phyloP scores from a whole-genome alignment of 208 protist species.

The Kentomonas sorsogonicus region DNA sequence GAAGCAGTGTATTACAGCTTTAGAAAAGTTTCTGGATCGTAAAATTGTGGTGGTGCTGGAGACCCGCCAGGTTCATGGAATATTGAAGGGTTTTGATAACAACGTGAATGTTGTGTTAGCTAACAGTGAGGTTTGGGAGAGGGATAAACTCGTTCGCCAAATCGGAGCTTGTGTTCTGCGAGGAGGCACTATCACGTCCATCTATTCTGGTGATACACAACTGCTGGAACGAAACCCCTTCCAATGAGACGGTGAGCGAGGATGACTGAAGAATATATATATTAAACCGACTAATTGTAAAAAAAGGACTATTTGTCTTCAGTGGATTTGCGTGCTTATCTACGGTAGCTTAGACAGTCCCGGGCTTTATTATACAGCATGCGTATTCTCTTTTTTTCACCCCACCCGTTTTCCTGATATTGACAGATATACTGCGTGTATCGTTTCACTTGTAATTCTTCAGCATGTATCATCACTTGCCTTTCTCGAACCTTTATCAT shows the following conservation, averaged over 20 bases:
- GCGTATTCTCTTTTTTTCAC: slow-evolving; percentile 3
- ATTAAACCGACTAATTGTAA: neutral
- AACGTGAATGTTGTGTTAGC: slow-evolving; percentile 77
- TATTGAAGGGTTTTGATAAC: slow-evolving; percentile 86
- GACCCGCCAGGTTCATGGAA: slow-evolving; percentile 44
- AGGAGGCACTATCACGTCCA: slow-evolving; percentile 43
- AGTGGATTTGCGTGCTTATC: slow-evolving; percentile 10
- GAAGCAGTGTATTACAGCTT: slow-evolving; percentile 64
- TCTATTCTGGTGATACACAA: slow-evolving; percentile 59
- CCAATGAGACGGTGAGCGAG: too few species aligned
- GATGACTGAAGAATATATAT: too few species aligned
- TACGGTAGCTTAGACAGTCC: neutral
- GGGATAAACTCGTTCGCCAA: slow-evolving; percentile 28
- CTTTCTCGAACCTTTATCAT: neutral
- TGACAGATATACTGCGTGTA: too few species aligned
- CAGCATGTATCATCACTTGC: neutral
- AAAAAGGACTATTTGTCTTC: slow-evolving; percentile 18
- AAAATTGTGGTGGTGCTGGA: slow-evolving; percentile 55
- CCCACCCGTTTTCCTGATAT: neutral
- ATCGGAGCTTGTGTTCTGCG: slow-evolving; percentile 74
- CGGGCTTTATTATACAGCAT: neutral
- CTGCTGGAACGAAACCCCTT: slow-evolving; percentile 31
- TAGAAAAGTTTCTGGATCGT: slow-evolving; percentile 74
- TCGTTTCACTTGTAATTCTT: slow-evolving; percentile 21
- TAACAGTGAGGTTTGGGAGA: slow-evolving; percentile 59